These are phyloP conservation scores for Curvularia eragrostidis DNA, from an alignment of 2,329 filamentous ascomycete species.

Conservation along the genomic window DNA sequence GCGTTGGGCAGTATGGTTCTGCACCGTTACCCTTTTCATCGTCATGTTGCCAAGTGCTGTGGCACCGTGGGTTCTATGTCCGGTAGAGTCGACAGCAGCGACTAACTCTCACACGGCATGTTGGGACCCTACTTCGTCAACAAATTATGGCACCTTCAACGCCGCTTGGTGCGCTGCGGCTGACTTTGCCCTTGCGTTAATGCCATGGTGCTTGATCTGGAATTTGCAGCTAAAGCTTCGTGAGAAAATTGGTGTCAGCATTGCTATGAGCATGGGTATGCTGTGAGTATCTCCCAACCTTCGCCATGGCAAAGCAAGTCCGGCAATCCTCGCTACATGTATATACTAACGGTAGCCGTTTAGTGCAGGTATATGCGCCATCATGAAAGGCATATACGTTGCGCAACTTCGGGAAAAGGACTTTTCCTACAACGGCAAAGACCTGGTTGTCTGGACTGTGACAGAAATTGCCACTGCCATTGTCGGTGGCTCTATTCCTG, in stretches of 20 bases:
- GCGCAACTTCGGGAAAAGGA: constrained; percentile 33
- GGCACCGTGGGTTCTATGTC: constrained; percentile 31
- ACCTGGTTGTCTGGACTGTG: constrained; percentile 40
- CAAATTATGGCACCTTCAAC: constrained; percentile 41
- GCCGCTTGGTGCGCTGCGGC: constrained; percentile 32
- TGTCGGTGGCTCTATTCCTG: constrained; percentile 38
- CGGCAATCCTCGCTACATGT: neutral
- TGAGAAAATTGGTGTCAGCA: constrained; percentile 39
- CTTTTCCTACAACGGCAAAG: constrained; percentile 41
- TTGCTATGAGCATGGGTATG: constrained; percentile 42
- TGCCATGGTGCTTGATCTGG: constrained; percentile 41
- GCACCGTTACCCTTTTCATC: constrained; percentile 32
- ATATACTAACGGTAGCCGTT: neutral
- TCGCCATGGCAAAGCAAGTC: neutral
- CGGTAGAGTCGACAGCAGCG: constrained; percentile 27
- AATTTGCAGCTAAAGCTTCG: constrained; percentile 26
- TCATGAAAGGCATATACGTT: constrained; percentile 36
- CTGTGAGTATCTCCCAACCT: constrained; percentile 20
- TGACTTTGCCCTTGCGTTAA: constrained; percentile 36
- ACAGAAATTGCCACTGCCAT: constrained; percentile 42
- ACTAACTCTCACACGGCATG: constrained; percentile 25
- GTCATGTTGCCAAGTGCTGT: constrained; percentile 36
- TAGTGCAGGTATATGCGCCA: constrained; percentile 37
- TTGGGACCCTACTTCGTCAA: constrained; percentile 22
- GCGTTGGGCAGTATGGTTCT: constrained; percentile 34